Conservation (phyloP, 495 filamentous ascomycete genomes). For the Amphirosellinia nigrospora region DNA sequence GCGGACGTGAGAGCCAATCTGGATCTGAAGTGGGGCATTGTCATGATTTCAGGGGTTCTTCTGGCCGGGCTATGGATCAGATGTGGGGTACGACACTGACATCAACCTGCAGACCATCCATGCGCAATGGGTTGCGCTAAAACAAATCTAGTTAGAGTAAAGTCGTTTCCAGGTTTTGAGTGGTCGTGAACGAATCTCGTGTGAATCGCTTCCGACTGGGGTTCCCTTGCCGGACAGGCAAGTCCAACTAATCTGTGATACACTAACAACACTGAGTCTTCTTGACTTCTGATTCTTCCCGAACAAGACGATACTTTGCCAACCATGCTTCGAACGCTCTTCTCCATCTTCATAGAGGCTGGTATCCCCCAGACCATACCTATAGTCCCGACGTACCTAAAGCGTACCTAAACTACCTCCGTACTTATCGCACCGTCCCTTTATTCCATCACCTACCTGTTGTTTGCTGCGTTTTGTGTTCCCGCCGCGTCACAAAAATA, state of each 20-base stretch:
- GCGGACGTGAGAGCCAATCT: constrained; percentile 12
- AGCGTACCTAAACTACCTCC: constrained; percentile 1
- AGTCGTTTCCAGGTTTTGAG: constrained; percentile 5
- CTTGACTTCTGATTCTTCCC: neutral
- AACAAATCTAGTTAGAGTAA: neutral
- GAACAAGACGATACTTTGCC: neutral
- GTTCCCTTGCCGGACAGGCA: neutral
- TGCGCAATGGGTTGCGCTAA: neutral
- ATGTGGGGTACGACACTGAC: constrained; percentile 15
- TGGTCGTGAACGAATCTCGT: constrained; percentile 18
- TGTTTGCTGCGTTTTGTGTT: neutral
- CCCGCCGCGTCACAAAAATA: neutral
- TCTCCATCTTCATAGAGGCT: constrained; percentile 9
- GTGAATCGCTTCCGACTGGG: constrained; percentile 1
- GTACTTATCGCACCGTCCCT: constrained; percentile 6
- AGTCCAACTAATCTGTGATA: neutral
- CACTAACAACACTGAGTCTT: neutral
- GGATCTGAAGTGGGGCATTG: constrained; percentile 15
- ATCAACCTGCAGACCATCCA: constrained; percentile 19
- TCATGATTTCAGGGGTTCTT: constrained; percentile 19
- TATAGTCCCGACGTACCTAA: constrained; percentile 11
- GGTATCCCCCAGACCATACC: neutral
- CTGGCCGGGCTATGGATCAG: neutral
- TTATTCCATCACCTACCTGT: neutral
- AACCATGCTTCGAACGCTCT: constrained; percentile 6